Conservation (phyloP, 2,329 filamentous ascomycete species). For the Cordyceps javanica region DNA sequence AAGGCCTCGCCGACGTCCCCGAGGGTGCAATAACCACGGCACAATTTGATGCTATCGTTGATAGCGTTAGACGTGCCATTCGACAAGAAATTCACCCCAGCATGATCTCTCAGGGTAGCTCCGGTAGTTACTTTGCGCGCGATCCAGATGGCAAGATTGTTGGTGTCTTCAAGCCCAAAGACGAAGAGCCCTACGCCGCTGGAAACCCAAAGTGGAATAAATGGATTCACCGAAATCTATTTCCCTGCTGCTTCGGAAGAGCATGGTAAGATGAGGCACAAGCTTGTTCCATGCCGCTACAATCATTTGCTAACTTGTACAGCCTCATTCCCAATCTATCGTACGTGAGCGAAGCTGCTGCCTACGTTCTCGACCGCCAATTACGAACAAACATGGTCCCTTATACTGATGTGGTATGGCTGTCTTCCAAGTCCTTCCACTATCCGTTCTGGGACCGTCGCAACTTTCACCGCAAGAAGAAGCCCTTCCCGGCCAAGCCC, state of each 20-base stretch:
- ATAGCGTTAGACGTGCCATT: conserved; percentile 86
- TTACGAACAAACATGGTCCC: conserved; percentile 88
- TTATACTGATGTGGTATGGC: conserved; percentile 88
- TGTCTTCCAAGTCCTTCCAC: conserved; percentile 95
- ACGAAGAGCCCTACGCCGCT: conserved; percentile 95
- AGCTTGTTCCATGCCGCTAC: not conserved
- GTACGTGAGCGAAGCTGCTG: conserved; percentile 95
- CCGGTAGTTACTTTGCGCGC: conserved; percentile 94
- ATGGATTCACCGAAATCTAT: conserved; percentile 96
- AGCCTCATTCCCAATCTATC: conserved; percentile 92
- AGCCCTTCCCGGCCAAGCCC: conserved; percentile 78
- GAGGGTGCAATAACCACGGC: conserved; percentile 66
- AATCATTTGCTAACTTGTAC: conserved; percentile 12
- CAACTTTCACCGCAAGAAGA: conserved; percentile 81
- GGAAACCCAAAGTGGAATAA: conserved; percentile 99
- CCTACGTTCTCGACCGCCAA: conserved; percentile 88
- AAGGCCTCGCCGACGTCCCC: conserved; percentile 59
- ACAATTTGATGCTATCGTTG: conserved; percentile 82
- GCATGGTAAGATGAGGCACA: conserved; percentile 60
- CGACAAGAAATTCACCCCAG: conserved; percentile 86
- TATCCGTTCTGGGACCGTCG: conserved; percentile 97
- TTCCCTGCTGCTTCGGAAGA: conserved; percentile 93
- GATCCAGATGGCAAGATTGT: conserved; percentile 90
- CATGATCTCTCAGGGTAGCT: conserved; percentile 95
- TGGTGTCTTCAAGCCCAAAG: conserved; percentile 97